A percentile compares a stretch with the other conserved stretches of the same genome.
Evolutionary conservation across 208 protist genomes (phyloP).

Genomic region (Leishmania martiniquensis): DNA sequence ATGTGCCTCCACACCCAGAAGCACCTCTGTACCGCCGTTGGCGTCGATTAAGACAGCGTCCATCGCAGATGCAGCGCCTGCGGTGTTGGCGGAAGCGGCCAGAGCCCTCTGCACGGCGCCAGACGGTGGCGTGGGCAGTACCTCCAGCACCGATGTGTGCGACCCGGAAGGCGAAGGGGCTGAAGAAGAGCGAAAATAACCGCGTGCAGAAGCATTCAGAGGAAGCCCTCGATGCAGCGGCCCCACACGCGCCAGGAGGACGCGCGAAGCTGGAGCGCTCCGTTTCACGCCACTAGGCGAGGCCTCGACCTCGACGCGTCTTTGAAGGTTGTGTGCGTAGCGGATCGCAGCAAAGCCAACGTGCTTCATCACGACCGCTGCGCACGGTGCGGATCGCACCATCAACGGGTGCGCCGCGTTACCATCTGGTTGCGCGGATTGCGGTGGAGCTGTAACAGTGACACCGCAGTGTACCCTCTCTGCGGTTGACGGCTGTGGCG

Average conservation of each 20-base stretch:
- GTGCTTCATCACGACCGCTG: conserved; percentile 8
- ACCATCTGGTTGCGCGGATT: background rate
- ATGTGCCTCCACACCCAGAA: conserved; percentile 20
- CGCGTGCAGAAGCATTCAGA: background rate
- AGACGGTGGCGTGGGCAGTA: background rate
- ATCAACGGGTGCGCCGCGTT: background rate
- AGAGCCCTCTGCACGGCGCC: background rate
- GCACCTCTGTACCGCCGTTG: conserved; percentile 9
- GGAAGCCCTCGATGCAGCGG: conserved; percentile 13
- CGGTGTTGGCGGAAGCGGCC: background rate
- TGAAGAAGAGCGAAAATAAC: background rate
- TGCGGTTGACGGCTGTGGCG: background rate
- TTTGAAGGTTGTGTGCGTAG: conserved; percentile 55
- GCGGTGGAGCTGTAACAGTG: background rate
- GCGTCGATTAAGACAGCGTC: background rate
- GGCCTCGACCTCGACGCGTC: background rate
- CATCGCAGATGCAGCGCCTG: background rate
- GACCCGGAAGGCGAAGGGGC: background rate
- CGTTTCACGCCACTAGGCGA: background rate
- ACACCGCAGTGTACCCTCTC: background rate
- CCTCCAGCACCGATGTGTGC: background rate
- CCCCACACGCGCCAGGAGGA: conserved; percentile 17
- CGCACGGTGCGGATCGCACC: background rate
- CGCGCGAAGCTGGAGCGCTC: background rate
- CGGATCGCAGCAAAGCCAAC: conserved; percentile 46